Conservation (phyloP, 148 eudicot species). For the Fagopyrum homotropicum region DNA sequence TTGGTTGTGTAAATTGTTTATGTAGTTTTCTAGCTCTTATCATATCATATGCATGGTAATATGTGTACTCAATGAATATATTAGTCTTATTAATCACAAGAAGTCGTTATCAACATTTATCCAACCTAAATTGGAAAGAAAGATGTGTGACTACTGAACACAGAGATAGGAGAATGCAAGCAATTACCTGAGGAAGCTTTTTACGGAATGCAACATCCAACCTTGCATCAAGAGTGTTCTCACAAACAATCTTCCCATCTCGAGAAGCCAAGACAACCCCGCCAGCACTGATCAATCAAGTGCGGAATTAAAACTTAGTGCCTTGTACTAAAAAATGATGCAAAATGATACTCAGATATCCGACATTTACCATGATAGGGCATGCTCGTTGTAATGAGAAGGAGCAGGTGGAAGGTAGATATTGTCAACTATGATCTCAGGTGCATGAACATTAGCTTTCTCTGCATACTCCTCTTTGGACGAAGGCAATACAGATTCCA, state of each 20-base stretch:
- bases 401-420: slow-evolving; percentile 80
- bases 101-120: not conserved
- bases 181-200: slow-evolving; percentile 77
- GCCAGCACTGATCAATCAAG: slow-evolving; percentile 55
- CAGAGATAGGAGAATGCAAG: not conserved
- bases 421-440: slow-evolving; percentile 67
- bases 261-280: slow-evolving; percentile 94
- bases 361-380: slow-evolving; percentile 56
- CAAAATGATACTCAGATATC: not conserved
- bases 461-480: slow-evolving; percentile 72
- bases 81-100: not conserved
- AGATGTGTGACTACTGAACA: not conserved
- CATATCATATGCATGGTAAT: too few species aligned
- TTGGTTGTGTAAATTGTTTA: not conserved
- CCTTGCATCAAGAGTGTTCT: slow-evolving; percentile 91
- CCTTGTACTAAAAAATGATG: not conserved
- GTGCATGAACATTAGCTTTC: slow-evolving; percentile 61
- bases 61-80: too few species aligned
- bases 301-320: slow-evolving; percentile 1
- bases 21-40: too few species aligned
- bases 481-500: slow-evolving; percentile 47
- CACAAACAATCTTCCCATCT: slow-evolving; percentile 85
- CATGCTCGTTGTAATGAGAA: slow-evolving; percentile 46
- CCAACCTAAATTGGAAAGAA: not conserved
- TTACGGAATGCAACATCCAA: slow-evolving; percentile 82